Evolutionary conservation across 2,329 filamentous ascomycete species (phyloP).

Genomic region (Bipolaris gigantea): DNA sequence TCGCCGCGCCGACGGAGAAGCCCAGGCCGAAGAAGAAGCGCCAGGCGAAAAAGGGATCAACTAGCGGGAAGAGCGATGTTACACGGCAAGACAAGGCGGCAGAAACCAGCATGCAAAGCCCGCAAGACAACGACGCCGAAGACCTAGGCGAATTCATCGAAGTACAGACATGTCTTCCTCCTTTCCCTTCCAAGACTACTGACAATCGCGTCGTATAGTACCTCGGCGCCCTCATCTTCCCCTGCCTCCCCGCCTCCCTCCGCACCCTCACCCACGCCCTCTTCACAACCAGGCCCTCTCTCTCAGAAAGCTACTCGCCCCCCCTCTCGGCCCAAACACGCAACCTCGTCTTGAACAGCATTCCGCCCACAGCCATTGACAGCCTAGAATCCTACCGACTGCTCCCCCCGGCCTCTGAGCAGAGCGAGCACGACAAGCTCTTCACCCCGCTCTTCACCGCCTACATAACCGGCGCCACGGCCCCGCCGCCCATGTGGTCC

Average conservation of each 20-base stretch:
- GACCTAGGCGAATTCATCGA: constrained; percentile 80
- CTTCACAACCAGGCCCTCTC: constrained; percentile 53
- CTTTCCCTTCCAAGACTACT: background rate
- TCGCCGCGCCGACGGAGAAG: constrained; percentile 50
- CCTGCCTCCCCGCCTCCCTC: constrained; percentile 62
- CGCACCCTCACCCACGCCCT: constrained; percentile 63
- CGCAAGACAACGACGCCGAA: constrained; percentile 54
- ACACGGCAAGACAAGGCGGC: constrained; percentile 7
- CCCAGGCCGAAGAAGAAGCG: constrained; percentile 51
- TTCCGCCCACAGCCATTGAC: constrained; percentile 66
- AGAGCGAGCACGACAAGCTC: constrained; percentile 53
- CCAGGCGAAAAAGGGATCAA: constrained; percentile 36
- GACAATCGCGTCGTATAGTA: constrained; percentile 53
- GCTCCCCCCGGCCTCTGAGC: constrained; percentile 50
- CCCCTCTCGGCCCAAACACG: constrained; percentile 59
- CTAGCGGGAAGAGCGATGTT: constrained; percentile 22
- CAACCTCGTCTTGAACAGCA: constrained; percentile 51
- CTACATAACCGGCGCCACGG: constrained; percentile 62
- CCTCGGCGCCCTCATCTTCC: constrained; percentile 70
- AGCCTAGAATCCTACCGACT: constrained; percentile 69
- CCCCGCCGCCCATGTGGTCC: constrained; percentile 65
- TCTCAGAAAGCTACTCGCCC: constrained; percentile 60
- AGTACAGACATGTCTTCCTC: constrained; percentile 47
- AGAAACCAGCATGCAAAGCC: constrained; percentile 9
- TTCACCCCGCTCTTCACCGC: constrained; percentile 64